Percentiles rank a stretch among this genome's conserved stretches.
These are phyloP conservation scores for Yamadazyma akitaensis DNA, from an alignment of 805 yeast genomes.

Conservation along the genomic window DNA sequence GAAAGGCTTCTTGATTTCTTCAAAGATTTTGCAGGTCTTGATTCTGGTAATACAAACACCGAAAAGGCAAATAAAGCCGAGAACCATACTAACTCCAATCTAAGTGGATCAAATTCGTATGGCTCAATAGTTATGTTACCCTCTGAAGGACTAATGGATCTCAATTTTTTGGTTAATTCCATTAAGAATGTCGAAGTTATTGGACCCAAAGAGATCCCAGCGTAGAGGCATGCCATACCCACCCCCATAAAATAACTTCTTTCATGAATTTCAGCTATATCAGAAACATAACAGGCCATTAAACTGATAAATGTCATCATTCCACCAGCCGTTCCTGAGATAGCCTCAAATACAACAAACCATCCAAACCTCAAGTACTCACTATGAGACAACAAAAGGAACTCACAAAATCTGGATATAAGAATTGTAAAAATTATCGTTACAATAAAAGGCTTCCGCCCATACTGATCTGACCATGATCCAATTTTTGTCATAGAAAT, in stretches of 20 bases:
- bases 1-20: conserved; percentile 46
- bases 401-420: conserved; percentile 22
- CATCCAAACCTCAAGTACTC: conserved; percentile 28
- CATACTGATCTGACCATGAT: conserved; percentile 34
- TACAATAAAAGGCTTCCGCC: conserved; percentile 31
- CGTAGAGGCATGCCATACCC: conserved; percentile 54
- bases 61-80: conserved; percentile 26
- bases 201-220: conserved; percentile 67
- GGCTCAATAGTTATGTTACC: conserved; percentile 12
- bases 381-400: conserved; percentile 23
- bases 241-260: conserved; percentile 60
- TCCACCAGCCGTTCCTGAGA: conserved; percentile 64
- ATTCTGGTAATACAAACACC: conserved; percentile 51
- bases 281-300: conserved; percentile 68
- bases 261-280: conserved; percentile 60
- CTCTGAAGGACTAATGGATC: neutral
- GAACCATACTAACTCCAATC: conserved; percentile 30
- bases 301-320: conserved; percentile 52
- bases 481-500: conserved; percentile 54
- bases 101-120: conserved; percentile 33
- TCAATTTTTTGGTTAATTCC: conserved; percentile 5
- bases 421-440: conserved; percentile 17
- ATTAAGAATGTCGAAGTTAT: conserved; percentile 44
- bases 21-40: conserved; percentile 56
- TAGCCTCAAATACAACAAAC: conserved; percentile 42